A percentile compares a stretch with the other conserved stretches of the same genome.
Conservation (phyloP, 2,329 filamentous ascomycete genomes). For the Dryadomyces quercus-mongolicae region DNA sequence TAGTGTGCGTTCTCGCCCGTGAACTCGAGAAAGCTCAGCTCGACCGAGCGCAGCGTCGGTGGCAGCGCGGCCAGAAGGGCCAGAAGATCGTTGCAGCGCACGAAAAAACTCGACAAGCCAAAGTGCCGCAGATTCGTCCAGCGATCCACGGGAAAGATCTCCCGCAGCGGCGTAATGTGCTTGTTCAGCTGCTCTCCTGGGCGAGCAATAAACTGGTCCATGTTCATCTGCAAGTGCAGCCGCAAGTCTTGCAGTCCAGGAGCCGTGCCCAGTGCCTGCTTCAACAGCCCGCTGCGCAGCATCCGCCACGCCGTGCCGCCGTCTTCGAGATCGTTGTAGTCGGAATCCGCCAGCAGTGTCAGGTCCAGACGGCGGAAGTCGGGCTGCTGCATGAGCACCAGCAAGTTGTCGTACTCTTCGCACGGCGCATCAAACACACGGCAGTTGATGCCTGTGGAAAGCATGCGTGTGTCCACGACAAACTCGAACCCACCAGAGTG, state of each 20-base stretch:
- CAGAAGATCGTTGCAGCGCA: background rate
- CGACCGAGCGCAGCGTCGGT: background rate
- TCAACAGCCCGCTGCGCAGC: background rate
- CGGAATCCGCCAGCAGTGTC: background rate
- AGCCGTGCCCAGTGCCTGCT: background rate
- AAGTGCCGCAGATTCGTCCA: background rate
- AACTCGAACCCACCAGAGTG: too few relatives aligned
- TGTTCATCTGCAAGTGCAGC: background rate
- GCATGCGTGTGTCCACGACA: background rate
- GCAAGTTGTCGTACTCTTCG: background rate
- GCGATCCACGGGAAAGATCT: background rate
- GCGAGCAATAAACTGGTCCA: background rate
- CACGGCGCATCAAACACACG: background rate
- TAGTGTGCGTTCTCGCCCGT: too few relatives aligned
- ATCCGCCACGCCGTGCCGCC: background rate
- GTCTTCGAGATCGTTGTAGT: background rate
- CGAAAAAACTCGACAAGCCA: background rate
- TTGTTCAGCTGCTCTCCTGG: background rate
- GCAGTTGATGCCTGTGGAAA: background rate
- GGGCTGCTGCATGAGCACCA: background rate
- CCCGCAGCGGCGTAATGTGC: background rate
- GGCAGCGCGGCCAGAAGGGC: background rate
- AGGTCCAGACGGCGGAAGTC: background rate
- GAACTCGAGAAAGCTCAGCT: background rate
- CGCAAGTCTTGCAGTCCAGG: background rate